phyloP scores from a whole-genome alignment of 768 basidiomycete genomes.

The Tricholoma sp. region DNA sequence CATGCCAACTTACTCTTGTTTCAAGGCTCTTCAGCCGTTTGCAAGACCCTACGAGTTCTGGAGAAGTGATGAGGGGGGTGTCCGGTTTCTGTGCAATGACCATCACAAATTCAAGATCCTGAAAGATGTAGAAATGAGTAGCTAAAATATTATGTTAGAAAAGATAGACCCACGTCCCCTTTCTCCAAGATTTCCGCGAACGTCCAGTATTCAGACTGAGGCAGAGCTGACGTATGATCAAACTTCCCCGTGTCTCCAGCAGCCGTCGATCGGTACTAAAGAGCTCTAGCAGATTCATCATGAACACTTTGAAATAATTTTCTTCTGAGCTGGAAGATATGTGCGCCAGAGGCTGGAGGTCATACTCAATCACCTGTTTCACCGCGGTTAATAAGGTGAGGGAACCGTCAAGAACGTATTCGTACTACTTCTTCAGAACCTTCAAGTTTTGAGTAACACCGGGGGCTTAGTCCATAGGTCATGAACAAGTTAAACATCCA shows the following conservation, averaged over 20 bases:
- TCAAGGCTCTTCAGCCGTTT: constrained; percentile 89
- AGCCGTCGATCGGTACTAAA: constrained; percentile 92
- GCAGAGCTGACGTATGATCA: constrained; percentile 94
- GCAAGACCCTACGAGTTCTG: constrained; percentile 89
- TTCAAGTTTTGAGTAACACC: too few relatives aligned
- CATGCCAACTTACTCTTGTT: too few relatives aligned
- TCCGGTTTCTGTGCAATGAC: constrained; percentile 97
- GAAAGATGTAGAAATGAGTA: too few relatives aligned
- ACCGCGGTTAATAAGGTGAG: too few relatives aligned
- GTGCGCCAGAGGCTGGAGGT: constrained; percentile 91
- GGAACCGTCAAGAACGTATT: too few relatives aligned
- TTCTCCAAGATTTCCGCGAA: constrained; percentile 97
- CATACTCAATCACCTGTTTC: constrained; percentile 96
- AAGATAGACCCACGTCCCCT: constrained; percentile 96
- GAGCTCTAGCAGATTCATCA: constrained; percentile 89
- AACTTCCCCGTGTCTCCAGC: constrained; percentile 85
- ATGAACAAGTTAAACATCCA: too few relatives aligned
- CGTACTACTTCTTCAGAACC: too few relatives aligned
- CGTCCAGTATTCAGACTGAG: constrained; percentile 90
- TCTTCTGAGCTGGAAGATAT: constrained; percentile 96
- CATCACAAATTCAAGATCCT: constrained; percentile 98
- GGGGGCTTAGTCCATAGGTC: too few relatives aligned
- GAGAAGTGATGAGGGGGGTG: constrained; percentile 92
- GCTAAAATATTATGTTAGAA: too few relatives aligned
- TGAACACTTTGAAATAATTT: constrained; percentile 90